phyloP scores from a whole-genome alignment of 2,329 filamentous ascomycete species.

The Drechslerella coelobrocha region DNA sequence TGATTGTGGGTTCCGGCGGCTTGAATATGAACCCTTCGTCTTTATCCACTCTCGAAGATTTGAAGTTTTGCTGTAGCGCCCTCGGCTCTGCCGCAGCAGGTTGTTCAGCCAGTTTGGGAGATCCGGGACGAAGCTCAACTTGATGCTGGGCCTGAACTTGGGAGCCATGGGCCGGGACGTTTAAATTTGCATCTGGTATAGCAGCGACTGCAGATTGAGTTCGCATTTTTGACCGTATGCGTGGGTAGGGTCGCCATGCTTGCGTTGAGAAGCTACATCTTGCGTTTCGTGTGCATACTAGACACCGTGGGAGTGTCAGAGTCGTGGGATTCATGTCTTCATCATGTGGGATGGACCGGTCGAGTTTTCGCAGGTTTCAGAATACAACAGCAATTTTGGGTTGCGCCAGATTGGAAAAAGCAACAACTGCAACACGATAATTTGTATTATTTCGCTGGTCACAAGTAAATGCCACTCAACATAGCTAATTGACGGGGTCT shows the following conservation, averaged over 20 bases:
- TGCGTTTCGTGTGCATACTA: constrained; percentile 16
- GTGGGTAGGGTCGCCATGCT: constrained; percentile 24
- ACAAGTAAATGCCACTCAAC: no score
- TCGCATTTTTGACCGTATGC: constrained; percentile 39
- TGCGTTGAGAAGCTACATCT: constrained; percentile 42
- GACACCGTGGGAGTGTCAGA: constrained; percentile 17
- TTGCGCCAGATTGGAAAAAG: neutral
- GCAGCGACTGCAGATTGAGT: neutral
- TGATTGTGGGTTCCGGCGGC: constrained; percentile 42
- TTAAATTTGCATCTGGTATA: neutral
- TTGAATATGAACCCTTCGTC: constrained; percentile 40
- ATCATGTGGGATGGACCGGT: constrained; percentile 8
- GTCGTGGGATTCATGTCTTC: constrained; percentile 20
- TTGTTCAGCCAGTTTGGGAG: constrained; percentile 10
- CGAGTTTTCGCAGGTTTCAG: constrained; percentile 9
- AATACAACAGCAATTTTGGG: constrained; percentile 37
- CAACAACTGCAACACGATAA: neutral
- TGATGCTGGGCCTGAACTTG: no score
- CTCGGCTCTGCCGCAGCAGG: neutral
- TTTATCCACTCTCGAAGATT: constrained; percentile 32
- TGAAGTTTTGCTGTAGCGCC: constrained; percentile 30
- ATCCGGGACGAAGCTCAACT: neutral
- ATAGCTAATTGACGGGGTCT: no score
- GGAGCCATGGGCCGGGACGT: neutral
- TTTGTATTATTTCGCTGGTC: no score